Evolutionary conservation across 2,329 filamentous ascomycete genomes (phyloP).

Genomic region (Zasmidium citrigriseum): DNA sequence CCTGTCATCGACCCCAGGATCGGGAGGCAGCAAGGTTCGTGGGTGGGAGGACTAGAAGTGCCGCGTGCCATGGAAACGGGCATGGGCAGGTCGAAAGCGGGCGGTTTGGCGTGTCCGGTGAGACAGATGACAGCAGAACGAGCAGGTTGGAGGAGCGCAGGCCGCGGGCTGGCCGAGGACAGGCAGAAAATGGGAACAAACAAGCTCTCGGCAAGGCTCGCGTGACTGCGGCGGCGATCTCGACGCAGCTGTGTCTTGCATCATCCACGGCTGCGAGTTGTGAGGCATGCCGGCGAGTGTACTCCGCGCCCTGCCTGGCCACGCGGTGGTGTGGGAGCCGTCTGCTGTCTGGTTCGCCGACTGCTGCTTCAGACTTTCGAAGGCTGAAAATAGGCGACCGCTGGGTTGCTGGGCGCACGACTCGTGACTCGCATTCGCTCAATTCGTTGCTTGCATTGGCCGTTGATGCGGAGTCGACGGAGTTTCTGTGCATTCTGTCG

Average conservation of each 20-base stretch:
- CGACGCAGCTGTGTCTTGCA: neutral
- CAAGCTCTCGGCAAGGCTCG: neutral
- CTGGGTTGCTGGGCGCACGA: neutral
- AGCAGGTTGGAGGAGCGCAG: neutral
- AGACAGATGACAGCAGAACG: neutral
- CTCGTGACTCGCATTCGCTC: neutral
- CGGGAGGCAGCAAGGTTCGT: slow-evolving; percentile 6
- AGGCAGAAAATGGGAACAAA: neutral
- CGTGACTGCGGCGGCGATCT: neutral
- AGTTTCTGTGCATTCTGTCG: too few relatives aligned
- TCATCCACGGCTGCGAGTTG: neutral
- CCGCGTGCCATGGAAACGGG: slow-evolving; percentile 11
- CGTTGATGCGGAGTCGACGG: too few relatives aligned
- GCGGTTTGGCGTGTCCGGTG: neutral
- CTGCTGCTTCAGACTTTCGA: neutral
- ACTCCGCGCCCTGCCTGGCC: neutral
- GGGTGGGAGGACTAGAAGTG: slow-evolving; percentile 2
- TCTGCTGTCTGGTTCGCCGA: neutral
- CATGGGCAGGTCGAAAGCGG: neutral
- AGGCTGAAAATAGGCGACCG: neutral
- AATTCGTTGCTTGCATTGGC: too few relatives aligned
- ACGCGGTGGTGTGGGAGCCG: too few relatives aligned
- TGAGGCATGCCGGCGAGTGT: neutral
- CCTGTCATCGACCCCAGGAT: neutral
- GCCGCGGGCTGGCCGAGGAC: neutral